Evolutionary conservation across 345 rosid genomes (phyloP).

Genomic region (Camelina laxa): DNA sequence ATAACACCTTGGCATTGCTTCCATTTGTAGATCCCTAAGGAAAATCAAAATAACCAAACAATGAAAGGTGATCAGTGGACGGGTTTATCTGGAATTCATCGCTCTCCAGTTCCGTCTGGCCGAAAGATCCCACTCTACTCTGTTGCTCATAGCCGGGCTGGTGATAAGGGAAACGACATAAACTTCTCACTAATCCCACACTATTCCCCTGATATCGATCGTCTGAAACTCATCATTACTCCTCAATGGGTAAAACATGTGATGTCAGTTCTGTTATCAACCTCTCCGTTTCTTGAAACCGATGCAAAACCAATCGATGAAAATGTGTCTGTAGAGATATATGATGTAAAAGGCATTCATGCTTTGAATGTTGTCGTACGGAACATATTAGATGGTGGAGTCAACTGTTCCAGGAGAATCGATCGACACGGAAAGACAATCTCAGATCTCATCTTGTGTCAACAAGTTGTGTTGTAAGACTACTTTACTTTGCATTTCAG

Average conservation of each 20-base stretch:
- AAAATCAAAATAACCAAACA: not conserved
- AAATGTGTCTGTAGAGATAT: slow-evolving; percentile 66
- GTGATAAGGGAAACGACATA: slow-evolving; percentile 87
- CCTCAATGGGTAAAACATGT: slow-evolving; percentile 72
- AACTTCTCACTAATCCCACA: slow-evolving; percentile 87
- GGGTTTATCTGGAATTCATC: slow-evolving; percentile 16
- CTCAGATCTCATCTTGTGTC: slow-evolving; percentile 76
- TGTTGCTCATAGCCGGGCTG: slow-evolving; percentile 78
- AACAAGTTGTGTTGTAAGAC: slow-evolving; percentile 60
- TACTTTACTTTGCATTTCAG: not conserved
- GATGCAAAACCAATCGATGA: slow-evolving; percentile 50
- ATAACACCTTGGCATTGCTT: slow-evolving; percentile 28
- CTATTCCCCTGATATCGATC: slow-evolving; percentile 58
- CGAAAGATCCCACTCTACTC: slow-evolving; percentile 66
- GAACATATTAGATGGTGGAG: slow-evolving; percentile 87
- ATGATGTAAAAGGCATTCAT: slow-evolving; percentile 70
- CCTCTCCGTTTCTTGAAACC: slow-evolving; percentile 51
- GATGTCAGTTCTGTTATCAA: slow-evolving; percentile 56
- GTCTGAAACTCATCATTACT: slow-evolving; percentile 67
- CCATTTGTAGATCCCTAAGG: slow-evolving; percentile 28
- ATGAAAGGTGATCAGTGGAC: not conserved
- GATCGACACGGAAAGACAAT: slow-evolving; percentile 86
- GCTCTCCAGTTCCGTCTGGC: slow-evolving; percentile 62
- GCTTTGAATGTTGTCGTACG: slow-evolving; percentile 77
- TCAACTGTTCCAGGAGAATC: slow-evolving; percentile 90